Conservation (phyloP, 2,329 filamentous ascomycete genomes). For the Plectosphaerella cucumerina region DNA sequence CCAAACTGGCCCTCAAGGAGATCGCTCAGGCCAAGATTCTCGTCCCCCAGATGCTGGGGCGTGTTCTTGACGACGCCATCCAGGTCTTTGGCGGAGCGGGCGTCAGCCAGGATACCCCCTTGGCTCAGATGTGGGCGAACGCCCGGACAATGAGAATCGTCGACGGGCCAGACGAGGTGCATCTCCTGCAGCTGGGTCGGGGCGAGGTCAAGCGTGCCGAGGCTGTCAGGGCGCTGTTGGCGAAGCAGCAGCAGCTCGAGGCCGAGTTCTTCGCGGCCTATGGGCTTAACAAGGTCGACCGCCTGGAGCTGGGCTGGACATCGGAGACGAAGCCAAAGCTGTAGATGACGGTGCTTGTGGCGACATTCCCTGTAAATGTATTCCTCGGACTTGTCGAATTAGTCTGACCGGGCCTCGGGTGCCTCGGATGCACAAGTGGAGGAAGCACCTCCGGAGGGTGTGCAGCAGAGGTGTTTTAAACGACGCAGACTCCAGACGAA, state of each 20-base stretch:
- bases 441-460: too few species aligned
- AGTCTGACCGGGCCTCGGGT: too few species aligned
- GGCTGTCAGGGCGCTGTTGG: conserved; percentile 57
- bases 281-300: conserved; percentile 2
- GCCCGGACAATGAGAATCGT: conserved; percentile 81
- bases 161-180: conserved; percentile 96
- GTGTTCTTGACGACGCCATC: conserved; percentile 92
- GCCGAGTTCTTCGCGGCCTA: conserved; percentile 62
- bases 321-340: not conserved
- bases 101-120: conserved; percentile 88
- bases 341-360: not conserved
- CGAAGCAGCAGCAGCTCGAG: conserved; percentile 60
- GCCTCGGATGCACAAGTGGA: too few species aligned
- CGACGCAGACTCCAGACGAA: too few species aligned
- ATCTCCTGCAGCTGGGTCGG: conserved; percentile 73
- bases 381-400: too few species aligned
- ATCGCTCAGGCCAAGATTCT: conserved; percentile 95
- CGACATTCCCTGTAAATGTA: too few species aligned
- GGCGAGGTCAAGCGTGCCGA: conserved; percentile 72
- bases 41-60: conserved; percentile 76
- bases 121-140: conserved; percentile 77
- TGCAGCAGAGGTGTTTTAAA: too few species aligned
- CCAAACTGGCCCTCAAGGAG: conserved; percentile 85
- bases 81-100: conserved; percentile 90
- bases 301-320: not conserved